These are phyloP conservation scores for Lyophyllum semitale DNA, from an alignment of 768 basidiomycete genomes.

Conservation along the genomic window DNA sequence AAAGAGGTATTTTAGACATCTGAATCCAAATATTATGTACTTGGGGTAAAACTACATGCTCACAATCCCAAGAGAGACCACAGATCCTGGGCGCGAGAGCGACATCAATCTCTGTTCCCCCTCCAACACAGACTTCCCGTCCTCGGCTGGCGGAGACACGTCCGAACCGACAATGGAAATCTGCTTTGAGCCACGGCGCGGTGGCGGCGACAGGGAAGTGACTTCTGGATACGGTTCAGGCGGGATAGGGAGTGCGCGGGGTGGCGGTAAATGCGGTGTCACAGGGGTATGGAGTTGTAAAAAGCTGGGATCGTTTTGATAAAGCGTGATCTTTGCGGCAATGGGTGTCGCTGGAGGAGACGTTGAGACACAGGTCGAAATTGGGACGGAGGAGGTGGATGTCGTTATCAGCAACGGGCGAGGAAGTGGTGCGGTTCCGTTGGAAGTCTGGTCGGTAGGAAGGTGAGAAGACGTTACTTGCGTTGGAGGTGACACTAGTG, in stretches of 20 bases:
- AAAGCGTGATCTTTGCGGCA: slow-evolving; percentile 59
- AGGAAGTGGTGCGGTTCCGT: not conserved
- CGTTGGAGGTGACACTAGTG: slow-evolving; percentile 30
- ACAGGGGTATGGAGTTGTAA: slow-evolving; percentile 54
- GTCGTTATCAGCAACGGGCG: slow-evolving; percentile 9
- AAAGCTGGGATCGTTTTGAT: slow-evolving; percentile 61
- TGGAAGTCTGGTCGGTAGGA: slow-evolving; percentile 18
- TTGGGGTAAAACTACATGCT: slow-evolving; percentile 30
- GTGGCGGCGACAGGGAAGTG: slow-evolving; percentile 62
- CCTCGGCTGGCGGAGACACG: slow-evolving; percentile 21
- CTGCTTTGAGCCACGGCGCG: slow-evolving; percentile 59
- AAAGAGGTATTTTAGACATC: slow-evolving; percentile 6
- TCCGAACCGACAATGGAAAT: slow-evolving; percentile 36
- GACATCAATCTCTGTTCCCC: slow-evolving; percentile 35
- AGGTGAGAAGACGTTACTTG: slow-evolving; percentile 24
- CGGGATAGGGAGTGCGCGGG: slow-evolving; percentile 28
- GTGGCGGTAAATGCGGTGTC: slow-evolving; percentile 35
- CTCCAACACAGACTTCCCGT: slow-evolving; percentile 26
- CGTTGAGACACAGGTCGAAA: slow-evolving; percentile 6
- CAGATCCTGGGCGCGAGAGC: slow-evolving; percentile 52
- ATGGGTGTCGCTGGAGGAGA: slow-evolving; percentile 54
- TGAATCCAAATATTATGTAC: not conserved
- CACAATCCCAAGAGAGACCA: slow-evolving; percentile 54
- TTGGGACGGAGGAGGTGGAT: not conserved
- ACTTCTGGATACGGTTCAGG: slow-evolving; percentile 33